Evolutionary conservation across 352 stramenopile genomes (phyloP).

Genomic region (Saprolegnia parasitica): DNA sequence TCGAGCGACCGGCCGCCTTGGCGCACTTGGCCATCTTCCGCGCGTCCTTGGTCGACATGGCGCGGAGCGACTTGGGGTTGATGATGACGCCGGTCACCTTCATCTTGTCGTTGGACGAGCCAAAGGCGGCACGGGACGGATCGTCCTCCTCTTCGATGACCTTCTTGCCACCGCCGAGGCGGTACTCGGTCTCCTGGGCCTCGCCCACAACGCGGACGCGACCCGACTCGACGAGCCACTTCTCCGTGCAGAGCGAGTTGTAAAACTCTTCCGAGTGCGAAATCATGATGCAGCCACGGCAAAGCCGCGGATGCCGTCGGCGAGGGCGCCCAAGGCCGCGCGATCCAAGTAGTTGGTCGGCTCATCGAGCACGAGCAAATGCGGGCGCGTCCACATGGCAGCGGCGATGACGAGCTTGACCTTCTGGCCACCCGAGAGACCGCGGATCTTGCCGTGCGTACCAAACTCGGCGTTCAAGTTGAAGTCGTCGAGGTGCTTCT

Average conservation of each 20-base stretch:
- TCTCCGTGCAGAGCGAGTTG: constrained; percentile 73
- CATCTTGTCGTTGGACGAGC: constrained; percentile 47
- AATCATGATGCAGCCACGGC: constrained; percentile 72
- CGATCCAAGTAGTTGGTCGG: constrained; percentile 85
- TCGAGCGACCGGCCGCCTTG: constrained; percentile 53
- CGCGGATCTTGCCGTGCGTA: constrained; percentile 74
- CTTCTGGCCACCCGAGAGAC: constrained; percentile 74
- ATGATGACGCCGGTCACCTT: constrained; percentile 60
- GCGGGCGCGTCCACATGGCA: constrained; percentile 76
- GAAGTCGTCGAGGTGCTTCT: constrained; percentile 74
- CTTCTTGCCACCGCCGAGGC: constrained; percentile 53
- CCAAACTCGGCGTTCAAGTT: constrained; percentile 63
- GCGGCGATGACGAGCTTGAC: constrained; percentile 75
- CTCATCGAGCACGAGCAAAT: constrained; percentile 86
- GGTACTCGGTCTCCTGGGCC: constrained; percentile 68
- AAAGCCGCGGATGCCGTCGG: constrained; percentile 66
- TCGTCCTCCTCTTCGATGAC: constrained; percentile 54
- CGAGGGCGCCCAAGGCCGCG: constrained; percentile 52
- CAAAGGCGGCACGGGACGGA: constrained; percentile 40
- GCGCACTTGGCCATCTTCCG: constrained; percentile 57
- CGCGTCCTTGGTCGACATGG: constrained; percentile 64
- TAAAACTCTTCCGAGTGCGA: constrained; percentile 80
- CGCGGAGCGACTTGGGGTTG: constrained; percentile 66
- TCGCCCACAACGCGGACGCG: constrained; percentile 62
- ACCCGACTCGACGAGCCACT: constrained; percentile 67